Percentiles rank a stretch among this genome's conserved stretches.
Evolutionary conservation across 805 yeast genomes (phyloP).

Genomic region (Saccharomycopsis sp.): DNA sequence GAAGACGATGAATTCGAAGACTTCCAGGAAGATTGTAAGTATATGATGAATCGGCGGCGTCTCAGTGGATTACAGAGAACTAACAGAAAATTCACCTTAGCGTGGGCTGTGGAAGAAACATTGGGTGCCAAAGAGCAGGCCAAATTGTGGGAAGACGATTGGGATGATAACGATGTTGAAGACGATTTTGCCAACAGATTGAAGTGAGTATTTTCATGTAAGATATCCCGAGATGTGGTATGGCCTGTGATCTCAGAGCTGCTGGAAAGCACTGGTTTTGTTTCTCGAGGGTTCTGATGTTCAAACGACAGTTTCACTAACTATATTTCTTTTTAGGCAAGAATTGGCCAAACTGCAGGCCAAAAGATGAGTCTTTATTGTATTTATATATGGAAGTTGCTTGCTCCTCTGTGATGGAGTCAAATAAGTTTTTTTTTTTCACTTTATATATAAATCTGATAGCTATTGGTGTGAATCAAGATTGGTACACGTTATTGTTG

Average conservation of each 20-base stretch:
- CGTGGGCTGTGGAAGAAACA: constrained; percentile 62
- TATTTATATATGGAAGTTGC: too few species aligned
- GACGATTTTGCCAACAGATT: constrained; percentile 79
- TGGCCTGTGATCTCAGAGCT: too few species aligned
- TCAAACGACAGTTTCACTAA: constrained; percentile 3
- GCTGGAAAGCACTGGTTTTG: too few species aligned
- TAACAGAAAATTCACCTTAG: constrained; percentile 24
- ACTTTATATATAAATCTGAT: too few species aligned
- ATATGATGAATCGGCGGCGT: neutral
- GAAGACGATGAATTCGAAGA: constrained; percentile 98
- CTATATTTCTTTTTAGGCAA: constrained; percentile 5
- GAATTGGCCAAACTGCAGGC: constrained; percentile 17
- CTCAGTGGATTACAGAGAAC: too few species aligned
- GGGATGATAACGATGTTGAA: constrained; percentile 94
- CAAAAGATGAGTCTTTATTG: neutral
- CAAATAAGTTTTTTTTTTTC: too few species aligned
- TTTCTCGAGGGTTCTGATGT: too few species aligned
- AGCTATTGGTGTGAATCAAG: too few species aligned
- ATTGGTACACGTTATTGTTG: too few species aligned
- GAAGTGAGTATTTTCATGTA: constrained; percentile 44
- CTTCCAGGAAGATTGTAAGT: constrained; percentile 73
- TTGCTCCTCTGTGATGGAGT: too few species aligned
- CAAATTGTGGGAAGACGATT: constrained; percentile 90
- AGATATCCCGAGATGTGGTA: too few species aligned
- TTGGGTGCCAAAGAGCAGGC: constrained; percentile 45